Conservation (phyloP, 2,329 filamentous ascomycete species). For the Cadophora luteo-olivacea region DNA sequence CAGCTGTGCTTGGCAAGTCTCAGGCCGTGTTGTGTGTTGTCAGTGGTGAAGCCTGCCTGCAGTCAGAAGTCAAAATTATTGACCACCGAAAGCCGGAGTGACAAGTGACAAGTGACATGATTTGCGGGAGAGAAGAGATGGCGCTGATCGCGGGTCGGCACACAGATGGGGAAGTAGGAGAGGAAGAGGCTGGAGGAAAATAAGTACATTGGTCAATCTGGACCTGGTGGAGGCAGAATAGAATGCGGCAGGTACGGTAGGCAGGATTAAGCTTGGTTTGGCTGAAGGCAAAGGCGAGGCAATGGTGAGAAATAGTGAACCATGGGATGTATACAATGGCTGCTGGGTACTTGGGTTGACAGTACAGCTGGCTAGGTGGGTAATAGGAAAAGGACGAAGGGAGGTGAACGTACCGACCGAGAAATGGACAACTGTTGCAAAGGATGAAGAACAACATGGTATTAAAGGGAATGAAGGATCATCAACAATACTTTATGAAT, state of each 20-base stretch:
- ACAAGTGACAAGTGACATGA: neutral
- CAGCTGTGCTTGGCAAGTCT: slow-evolving; percentile 10
- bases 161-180: slow-evolving; percentile 6
- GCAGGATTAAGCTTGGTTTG: slow-evolving; percentile 4
- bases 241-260: neutral
- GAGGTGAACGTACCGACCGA: neutral
- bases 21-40: slow-evolving; percentile 1
- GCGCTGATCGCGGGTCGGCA: slow-evolving; percentile 15
- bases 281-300: slow-evolving; percentile 14
- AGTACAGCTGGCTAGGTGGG: neutral
- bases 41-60: neutral
- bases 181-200: neutral
- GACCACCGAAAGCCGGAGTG: neutral
- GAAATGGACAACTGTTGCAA: neutral
- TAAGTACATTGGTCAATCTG: neutral
- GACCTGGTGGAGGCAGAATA: neutral
- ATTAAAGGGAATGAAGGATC: neutral
- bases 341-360: slow-evolving; percentile 8
- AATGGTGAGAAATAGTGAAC: slow-evolving; percentile 3
- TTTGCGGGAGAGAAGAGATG: neutral
- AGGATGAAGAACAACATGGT: neutral
- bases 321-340: neutral
- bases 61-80: slow-evolving; percentile 10
- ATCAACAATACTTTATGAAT: neutral
- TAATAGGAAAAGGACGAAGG: slow-evolving; percentile 7